A percentile compares a stretch with the other conserved stretches of the same genome.
Evolutionary conservation across 352 stramenopile genomes (phyloP).

Genomic region (Globisporangium solare): DNA sequence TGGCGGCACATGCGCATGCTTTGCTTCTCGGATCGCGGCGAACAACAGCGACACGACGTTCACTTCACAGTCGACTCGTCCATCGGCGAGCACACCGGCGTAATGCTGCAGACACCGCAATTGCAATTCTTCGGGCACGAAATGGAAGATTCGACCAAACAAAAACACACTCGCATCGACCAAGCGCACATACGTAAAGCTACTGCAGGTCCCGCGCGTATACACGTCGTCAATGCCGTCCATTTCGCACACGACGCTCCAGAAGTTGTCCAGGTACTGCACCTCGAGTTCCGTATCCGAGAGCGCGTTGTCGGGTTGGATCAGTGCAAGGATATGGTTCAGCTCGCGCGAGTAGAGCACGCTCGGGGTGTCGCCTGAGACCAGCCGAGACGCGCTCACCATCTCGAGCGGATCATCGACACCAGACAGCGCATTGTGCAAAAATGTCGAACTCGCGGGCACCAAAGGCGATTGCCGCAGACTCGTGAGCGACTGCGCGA

Average conservation of each 20-base stretch:
- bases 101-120: conserved; percentile 81
- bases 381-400: conserved; percentile 43
- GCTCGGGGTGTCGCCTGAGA: conserved; percentile 56
- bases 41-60: conserved; percentile 81
- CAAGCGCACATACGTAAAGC: conserved; percentile 76
- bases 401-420: conserved; percentile 63
- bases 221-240: conserved; percentile 21
- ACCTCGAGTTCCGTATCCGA: conserved; percentile 82
- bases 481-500: conserved; percentile 71
- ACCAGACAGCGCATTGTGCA: conserved; percentile 48
- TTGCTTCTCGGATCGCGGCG: conserved; percentile 52
- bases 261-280: conserved; percentile 80
- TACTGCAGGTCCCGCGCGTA: conserved; percentile 47
- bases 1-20: conserved; percentile 17
- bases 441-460: conserved; percentile 57
- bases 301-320: conserved; percentile 66
- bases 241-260: conserved; percentile 34
- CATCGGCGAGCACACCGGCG: conserved; percentile 53
- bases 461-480: conserved; percentile 50
- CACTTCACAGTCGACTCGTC: conserved; percentile 54
- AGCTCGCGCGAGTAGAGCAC: conserved; percentile 70
- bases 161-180: conserved; percentile 75
- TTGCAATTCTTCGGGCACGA: conserved; percentile 78
- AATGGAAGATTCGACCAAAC: conserved; percentile 76
- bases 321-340: conserved; percentile 68